Percentiles rank a stretch among this genome's conserved stretches.
phyloP scores from a whole-genome alignment of 352 stramenopile species.

The Peronospora destructor region DNA sequence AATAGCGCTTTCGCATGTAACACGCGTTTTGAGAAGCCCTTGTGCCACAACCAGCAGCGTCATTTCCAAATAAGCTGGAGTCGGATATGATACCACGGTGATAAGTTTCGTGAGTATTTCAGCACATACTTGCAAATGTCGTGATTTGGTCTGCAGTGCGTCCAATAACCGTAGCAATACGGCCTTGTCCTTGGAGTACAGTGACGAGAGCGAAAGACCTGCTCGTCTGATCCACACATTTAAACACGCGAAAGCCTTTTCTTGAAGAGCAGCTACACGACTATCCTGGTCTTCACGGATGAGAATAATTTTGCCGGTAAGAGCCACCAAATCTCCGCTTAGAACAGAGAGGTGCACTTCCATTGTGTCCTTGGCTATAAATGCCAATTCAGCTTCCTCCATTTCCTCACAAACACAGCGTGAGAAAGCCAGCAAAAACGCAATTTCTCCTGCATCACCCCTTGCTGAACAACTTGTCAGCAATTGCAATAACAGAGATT shows the following conservation, averaged over 20 bases:
- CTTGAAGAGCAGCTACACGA: slow-evolving; percentile 32
- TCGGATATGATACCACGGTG: slow-evolving; percentile 51
- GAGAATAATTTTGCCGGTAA: slow-evolving; percentile 46
- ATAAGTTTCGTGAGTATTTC: slow-evolving; percentile 59
- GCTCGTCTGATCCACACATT: slow-evolving; percentile 51
- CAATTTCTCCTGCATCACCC: slow-evolving; percentile 29
- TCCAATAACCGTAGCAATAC: slow-evolving; percentile 42
- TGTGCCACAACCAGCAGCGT: slow-evolving; percentile 38
- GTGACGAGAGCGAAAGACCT: slow-evolving; percentile 45
- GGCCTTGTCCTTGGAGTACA: slow-evolving; percentile 38
- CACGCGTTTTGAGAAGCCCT: slow-evolving; percentile 39
- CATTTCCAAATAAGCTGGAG: slow-evolving; percentile 34
- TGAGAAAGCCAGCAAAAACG: slow-evolving; percentile 49
- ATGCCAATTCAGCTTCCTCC: slow-evolving; percentile 51
- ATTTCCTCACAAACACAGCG: slow-evolving; percentile 66
- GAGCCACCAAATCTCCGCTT: slow-evolving; percentile 36
- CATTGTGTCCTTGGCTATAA: slow-evolving; percentile 56
- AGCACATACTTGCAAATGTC: slow-evolving; percentile 36
- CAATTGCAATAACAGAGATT: slow-evolving; percentile 30
- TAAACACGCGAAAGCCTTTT: slow-evolving; percentile 50
- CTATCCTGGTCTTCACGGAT: slow-evolving; percentile 26
- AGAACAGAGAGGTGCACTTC: slow-evolving; percentile 42
- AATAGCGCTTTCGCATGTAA: slow-evolving; percentile 45
- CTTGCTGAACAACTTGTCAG: slow-evolving; percentile 20
- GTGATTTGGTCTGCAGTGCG: slow-evolving; percentile 41